These are phyloP conservation scores for Penicillium macrosclerotiorum DNA, from an alignment of 495 filamentous ascomycete species.

Conservation along the genomic window DNA sequence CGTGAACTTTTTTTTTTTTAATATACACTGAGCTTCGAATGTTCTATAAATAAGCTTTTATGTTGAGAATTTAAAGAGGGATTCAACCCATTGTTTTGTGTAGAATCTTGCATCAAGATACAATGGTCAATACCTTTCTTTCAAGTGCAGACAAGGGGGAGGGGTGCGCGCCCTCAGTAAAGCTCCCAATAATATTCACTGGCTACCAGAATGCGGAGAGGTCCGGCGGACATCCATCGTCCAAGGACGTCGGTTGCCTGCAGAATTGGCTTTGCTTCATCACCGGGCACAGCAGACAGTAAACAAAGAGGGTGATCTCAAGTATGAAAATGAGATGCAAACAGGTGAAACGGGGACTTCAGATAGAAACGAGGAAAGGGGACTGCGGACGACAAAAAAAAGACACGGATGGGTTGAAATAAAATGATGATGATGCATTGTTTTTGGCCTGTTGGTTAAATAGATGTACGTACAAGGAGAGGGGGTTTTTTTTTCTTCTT, in stretches of 20 bases:
- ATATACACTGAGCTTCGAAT: no score
- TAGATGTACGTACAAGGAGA: no score
- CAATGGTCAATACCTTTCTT: no score
- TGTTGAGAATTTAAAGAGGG: no score
- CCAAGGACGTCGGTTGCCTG: conserved; percentile 16
- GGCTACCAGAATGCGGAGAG: conserved; percentile 3
- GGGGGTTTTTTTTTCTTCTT: no score
- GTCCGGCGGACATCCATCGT: not conserved
- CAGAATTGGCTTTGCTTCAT: conserved; percentile 30
- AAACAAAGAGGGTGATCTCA: not conserved
- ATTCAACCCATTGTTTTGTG: no score
- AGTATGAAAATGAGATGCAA: not conserved
- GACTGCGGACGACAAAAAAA: not conserved
- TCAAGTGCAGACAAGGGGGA: no score
- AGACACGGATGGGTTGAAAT: not conserved
- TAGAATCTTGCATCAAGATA: not conserved
- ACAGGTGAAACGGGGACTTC: no score
- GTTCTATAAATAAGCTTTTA: no score
- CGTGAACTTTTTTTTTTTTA: not conserved
- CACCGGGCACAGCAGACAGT: conserved; percentile 10
- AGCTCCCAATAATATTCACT: conserved; percentile 7
- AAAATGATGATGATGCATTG: not conserved
- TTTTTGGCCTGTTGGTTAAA: not conserved
- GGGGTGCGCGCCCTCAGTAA: conserved; percentile 2
- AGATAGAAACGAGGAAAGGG: not conserved